Base-by-base conservation (phyloP, 768 basidiomycete species). In the Russula dissimulans region DNA sequence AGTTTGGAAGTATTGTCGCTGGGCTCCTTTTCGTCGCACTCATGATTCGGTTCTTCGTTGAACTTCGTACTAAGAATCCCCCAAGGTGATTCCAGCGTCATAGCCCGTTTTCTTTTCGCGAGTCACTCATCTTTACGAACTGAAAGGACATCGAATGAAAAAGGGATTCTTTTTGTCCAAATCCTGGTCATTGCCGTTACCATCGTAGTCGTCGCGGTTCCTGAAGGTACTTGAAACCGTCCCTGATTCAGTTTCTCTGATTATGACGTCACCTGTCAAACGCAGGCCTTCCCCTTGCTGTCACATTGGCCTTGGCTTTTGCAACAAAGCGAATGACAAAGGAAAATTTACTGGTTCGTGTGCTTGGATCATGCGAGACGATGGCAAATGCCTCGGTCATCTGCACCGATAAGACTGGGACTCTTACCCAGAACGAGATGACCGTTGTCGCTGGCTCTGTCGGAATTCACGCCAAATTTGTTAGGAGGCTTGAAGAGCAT, bases 271-370 rank as follows among this genome's bases (percentile, higher is more conserved):
- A 18, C 26, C 8, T 64, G 34, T 53, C 22, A 49, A 49, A 41
- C 54, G 31, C 57, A 89, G 90, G 95, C 69, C 78, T 99, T 5
- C 95, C 95, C 2, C 79, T 99, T 56, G 95, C 95, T 44, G 95
- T 98, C 52, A 97, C 95, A 0, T 82, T 99, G 49, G 97, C 97
- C 0, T 78, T 99, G 36, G 91, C 97, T 0, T 99, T 98, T 69
- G 97, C 95, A 0, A 99, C 97, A 49, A 94, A 90, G 68, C 87
- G 95, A n/a, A 98, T 98, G 97, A 91, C 95, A 9, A 81, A 86
- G 68, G 89, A 94, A 73, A 97, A 97, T 55, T 78, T 98, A 0
- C 83, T 99, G 45, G 97, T 98, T 34, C 93, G 95, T 56, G 91
- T 97, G 5, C 83, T 99, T 38, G 91, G 91, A 7, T 94, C 94